Evolutionary conservation across 1,284 basidiomycete species (phyloP), one percentile per base, ranked within the genome.

Genomic region (Phenoliferia sp.): DNA sequence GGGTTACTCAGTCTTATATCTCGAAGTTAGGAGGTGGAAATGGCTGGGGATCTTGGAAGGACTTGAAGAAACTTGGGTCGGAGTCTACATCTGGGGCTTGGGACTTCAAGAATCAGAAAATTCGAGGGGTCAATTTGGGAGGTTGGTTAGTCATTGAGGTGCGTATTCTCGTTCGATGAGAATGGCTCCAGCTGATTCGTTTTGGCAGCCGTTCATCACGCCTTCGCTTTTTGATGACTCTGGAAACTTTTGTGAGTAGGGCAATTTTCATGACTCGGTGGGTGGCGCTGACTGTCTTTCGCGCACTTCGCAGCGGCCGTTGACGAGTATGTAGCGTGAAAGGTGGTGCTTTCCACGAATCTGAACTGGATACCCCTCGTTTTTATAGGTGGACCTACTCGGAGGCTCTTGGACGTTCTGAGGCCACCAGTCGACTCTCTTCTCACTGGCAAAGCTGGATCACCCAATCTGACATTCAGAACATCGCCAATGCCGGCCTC

Each of bases 371-470:
- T n/a, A n/a, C n/a, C n/a, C n/a, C n/a, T n/a, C n/a, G n/a, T n/a
- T n/a, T 28, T 26, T n/a, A 7, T n/a, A 54, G 50, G n/a, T 54
- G 50, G 50, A 54, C 50, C n/a, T 54, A 15, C 50, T 10, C 15
- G 9, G 10, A 54, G 50, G 29, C 22, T 9, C 50, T 54, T 12
- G 50, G 50, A n/a, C 50, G 15, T 19, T 28, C 10, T 9, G 50
- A 54, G 22, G 50, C 50, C n/a, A 15, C 10, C 50, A 54, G n/a
- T 28, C 50, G 50, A 19, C 50, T 54, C n/a, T 10, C 7, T 19
- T n/a, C 7, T 52, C 92, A 94, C 77, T 92, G 90, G 89, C 80
- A 89, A 69, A 87, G 87, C 5, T 94, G 85, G 84, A 89, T 93
- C 72, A 90, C 88, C 6, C 87, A 92, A 77, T 75, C 80, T 31